These are phyloP conservation scores for Colletotrichum sp. DNA, from an alignment of 2,329 filamentous ascomycete genomes.

Conservation along the genomic window DNA sequence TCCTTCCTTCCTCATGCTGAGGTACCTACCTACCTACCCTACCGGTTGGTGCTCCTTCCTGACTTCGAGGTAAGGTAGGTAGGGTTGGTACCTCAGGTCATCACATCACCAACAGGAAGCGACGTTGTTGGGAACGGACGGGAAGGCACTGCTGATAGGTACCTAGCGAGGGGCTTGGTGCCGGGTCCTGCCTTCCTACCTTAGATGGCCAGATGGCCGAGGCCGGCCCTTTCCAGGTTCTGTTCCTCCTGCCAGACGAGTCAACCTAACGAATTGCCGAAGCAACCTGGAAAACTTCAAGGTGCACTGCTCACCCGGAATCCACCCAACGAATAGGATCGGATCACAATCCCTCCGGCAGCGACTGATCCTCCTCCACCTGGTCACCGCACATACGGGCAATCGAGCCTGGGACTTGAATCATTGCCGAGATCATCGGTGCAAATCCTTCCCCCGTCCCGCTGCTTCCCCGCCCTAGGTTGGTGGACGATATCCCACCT, in stretches of 20 bases:
- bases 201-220: neutral
- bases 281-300: neutral
- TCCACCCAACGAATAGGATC: neutral
- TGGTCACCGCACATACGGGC: neutral
- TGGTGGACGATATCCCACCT: neutral
- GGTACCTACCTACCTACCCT: neutral
- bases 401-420: neutral
- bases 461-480: neutral
- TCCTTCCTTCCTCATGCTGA: neutral
- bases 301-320: neutral
- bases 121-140: neutral
- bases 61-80: neutral
- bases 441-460: neutral
- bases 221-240: neutral
- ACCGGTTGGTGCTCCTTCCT: neutral
- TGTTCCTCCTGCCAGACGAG: neutral
- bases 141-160: neutral
- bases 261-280: neutral
- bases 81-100: neutral
- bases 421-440: neutral
- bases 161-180: neutral
- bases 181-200: neutral
- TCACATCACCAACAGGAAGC: neutral
- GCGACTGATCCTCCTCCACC: neutral
- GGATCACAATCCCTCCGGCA: neutral